Evolutionary conservation across 2,329 filamentous ascomycete genomes (phyloP), one percentile per base, ranked within the genome.

Genomic region (Diaporthe sp.): DNA sequence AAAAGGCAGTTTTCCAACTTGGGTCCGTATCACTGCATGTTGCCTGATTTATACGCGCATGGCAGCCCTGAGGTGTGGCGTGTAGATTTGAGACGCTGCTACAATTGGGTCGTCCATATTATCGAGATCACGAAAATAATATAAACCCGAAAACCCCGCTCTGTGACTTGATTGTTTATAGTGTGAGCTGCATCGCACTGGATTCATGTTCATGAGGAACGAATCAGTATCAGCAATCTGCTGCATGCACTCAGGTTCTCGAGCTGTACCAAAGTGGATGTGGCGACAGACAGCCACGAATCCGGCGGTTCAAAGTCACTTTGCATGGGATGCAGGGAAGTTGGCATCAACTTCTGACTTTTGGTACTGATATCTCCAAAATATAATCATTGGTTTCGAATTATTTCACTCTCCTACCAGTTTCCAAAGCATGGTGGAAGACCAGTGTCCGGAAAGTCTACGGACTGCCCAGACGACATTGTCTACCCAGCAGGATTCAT

Each of bases 141-240:
- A 84, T 84, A 62, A 84, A 80, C 12, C 82, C 82, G 61, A 84
- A 80, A 10, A 84, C 76, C 71, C 80, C 77, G 3, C 76, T 80
- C 76, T 80, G 44, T 25, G 82, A 80, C 79, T 81, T 83, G 37
- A 13, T 84, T 77, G 84, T 83, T 72, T 84, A 84, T 84, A 84
- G 77, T 84, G 82, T 72, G 83, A 83, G 61, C 76, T 77, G 76
- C 81, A 84, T 4, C 83, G 82, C 84, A 84, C 4, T 81, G 42
- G 70, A 15, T 84, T 84, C 5, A 75, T 80, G 25, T 73, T 78
- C n/a, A 80, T 60, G 17, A 7, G 25, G 61, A 6, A 39, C n/a
- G 2, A 42, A 8, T 51, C n/a, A 28, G 71, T 37, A 75, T 62
- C 58, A 68, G 44, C 6, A 6, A 10, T 34, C 8, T 46, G 22